Evolutionary conservation across 1,284 basidiomycete genomes (phyloP).

Genomic region (Stereum hirsutum): DNA sequence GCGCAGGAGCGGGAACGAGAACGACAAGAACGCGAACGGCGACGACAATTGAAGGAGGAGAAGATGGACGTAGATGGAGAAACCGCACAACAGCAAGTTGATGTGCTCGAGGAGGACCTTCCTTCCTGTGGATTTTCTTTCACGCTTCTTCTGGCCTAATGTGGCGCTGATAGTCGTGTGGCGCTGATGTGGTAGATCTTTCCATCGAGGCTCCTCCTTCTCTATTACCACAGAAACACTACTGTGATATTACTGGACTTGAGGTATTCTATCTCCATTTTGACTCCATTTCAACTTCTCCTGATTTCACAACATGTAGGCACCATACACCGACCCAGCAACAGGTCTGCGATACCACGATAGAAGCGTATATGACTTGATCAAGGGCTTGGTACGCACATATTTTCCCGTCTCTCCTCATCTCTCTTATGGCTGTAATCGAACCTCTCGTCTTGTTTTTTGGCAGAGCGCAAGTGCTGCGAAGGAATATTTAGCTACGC

Average conservation of each 20-base stretch:
- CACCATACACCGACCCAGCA: slow-evolving; percentile 79
- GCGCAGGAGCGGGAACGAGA: slow-evolving; percentile 70
- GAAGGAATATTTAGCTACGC: slow-evolving; percentile 38
- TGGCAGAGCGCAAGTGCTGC: slow-evolving; percentile 33
- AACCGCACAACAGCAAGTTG: slow-evolving; percentile 8
- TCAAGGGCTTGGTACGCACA: slow-evolving; percentile 63
- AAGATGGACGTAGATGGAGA: slow-evolving; percentile 32
- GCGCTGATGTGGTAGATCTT: slow-evolving; percentile 40
- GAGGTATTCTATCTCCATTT: slow-evolving; percentile 36
- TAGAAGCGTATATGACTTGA: slow-evolving; percentile 77
- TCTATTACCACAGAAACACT: slow-evolving; percentile 66
- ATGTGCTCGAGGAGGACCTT: slow-evolving; percentile 41
- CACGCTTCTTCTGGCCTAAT: background rate
- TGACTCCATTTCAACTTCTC: background rate
- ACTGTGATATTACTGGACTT: slow-evolving; percentile 84
- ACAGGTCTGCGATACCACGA: slow-evolving; percentile 79
- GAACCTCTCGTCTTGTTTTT: background rate
- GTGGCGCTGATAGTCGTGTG: background rate
- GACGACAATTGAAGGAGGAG: slow-evolving; percentile 35
- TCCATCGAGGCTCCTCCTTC: slow-evolving; percentile 85
- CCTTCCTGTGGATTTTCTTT: slow-evolving; percentile 59
- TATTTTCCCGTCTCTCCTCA: too few species aligned
- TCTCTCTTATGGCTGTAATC: background rate
- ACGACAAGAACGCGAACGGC: slow-evolving; percentile 49
- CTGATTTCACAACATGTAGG: slow-evolving; percentile 29